Evolutionary conservation across 2,329 filamentous ascomycete species (phyloP).

Genomic region (Pyrenochaeta sp.): DNA sequence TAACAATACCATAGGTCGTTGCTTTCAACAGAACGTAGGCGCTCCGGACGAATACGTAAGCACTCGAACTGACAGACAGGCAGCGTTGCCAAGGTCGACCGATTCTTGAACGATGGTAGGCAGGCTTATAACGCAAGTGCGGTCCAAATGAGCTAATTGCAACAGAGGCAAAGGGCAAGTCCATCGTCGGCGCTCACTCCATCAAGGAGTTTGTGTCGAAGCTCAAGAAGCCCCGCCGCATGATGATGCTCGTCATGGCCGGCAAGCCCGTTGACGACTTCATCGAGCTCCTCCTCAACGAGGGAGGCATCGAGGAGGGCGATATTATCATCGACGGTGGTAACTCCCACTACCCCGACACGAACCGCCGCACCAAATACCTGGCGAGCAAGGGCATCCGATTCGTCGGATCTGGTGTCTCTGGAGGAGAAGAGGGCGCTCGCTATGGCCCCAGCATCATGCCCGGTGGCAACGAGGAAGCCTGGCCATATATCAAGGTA

Average conservation of each 20-base stretch:
- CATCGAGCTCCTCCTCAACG: constrained; percentile 85
- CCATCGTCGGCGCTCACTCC: constrained; percentile 90
- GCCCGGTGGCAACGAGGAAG: constrained; percentile 98
- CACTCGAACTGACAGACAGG: constrained; percentile 28
- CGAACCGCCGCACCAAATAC: constrained; percentile 95
- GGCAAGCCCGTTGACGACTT: constrained; percentile 98
- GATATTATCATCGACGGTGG: constrained; percentile 99
- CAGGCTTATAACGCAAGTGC: background rate
- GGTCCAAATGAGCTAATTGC: constrained; percentile 32
- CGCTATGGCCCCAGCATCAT: constrained; percentile 97
- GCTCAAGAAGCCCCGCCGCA: constrained; percentile 94
- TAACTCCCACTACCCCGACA: constrained; percentile 99
- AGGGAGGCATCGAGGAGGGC: constrained; percentile 60
- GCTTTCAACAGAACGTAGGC: constrained; percentile 90
- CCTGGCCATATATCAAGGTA: constrained; percentile 92
- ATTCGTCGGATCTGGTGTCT: constrained; percentile 97
- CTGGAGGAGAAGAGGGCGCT: constrained; percentile 98
- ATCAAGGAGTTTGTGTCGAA: constrained; percentile 94
- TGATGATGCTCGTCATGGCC: constrained; percentile 99
- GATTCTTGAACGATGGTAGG: constrained; percentile 78
- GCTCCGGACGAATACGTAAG: background rate
- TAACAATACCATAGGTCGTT: constrained; percentile 63
- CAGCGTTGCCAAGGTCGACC: constrained; percentile 91
- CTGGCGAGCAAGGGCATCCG: constrained; percentile 85
- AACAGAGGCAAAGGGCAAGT: constrained; percentile 73